A percentile compares a stretch with the other conserved stretches of the same genome.
These are phyloP conservation scores for Daldinia vernicosa DNA, from an alignment of 495 filamentous ascomycete species.

Conservation along the genomic window DNA sequence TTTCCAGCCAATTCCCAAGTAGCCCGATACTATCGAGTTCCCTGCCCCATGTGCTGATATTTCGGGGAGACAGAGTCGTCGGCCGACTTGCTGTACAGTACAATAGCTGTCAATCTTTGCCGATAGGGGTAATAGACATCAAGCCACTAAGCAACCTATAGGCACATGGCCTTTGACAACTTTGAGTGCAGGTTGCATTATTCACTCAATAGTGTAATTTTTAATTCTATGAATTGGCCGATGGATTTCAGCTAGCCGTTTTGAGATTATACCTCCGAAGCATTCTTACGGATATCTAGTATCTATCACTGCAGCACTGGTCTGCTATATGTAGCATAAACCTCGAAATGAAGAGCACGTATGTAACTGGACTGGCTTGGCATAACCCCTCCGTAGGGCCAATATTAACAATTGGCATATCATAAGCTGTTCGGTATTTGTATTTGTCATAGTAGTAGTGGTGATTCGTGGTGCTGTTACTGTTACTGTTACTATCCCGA, in stretches of 20 bases:
- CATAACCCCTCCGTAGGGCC: neutral
- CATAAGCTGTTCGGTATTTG: neutral
- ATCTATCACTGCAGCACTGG: neutral
- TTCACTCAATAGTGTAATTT: neutral
- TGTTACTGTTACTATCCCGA: too few relatives aligned
- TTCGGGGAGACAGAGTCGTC: neutral
- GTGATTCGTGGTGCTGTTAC: neutral
- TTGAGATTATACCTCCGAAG: neutral
- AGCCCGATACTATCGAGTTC: neutral
- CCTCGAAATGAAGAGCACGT: neutral
- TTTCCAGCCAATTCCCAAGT: neutral
- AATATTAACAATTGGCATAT: neutral
- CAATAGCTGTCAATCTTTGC: neutral
- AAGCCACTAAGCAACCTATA: neutral
- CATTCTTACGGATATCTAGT: neutral
- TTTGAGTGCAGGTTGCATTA: neutral
- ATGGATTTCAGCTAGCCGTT: neutral
- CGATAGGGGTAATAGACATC: neutral
- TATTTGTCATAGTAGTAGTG: neutral
- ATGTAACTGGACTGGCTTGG: neutral
- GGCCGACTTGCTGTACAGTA: neutral
- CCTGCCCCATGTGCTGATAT: neutral
- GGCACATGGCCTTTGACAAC: neutral
- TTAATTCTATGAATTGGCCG: neutral
- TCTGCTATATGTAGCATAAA: neutral